These are phyloP conservation scores for Hymenotorrendiella dingleyae DNA, from an alignment of 2,329 filamentous ascomycete species.

Conservation along the genomic window DNA sequence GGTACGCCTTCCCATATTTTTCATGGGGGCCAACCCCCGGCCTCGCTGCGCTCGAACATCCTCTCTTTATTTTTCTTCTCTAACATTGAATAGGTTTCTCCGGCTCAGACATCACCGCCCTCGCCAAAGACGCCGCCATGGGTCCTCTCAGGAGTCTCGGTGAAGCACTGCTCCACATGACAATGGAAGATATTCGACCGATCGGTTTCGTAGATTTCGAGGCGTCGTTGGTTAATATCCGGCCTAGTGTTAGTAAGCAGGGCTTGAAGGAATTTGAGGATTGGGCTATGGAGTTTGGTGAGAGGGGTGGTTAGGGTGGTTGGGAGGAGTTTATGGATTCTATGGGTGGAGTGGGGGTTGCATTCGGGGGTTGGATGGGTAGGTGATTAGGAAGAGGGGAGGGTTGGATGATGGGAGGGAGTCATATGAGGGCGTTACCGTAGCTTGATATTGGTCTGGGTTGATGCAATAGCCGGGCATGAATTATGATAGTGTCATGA, in stretches of 20 bases:
- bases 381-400: background rate
- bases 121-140: conserved; percentile 98
- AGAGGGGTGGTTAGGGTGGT: conserved; percentile 66
- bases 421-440: background rate
- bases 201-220: conserved; percentile 81
- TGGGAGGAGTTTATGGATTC: too few species aligned
- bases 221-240: conserved; percentile 75
- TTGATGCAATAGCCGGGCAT: too few species aligned
- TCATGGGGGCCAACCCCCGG: too few species aligned
- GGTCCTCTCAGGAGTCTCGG: conserved; percentile 85
- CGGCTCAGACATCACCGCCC: conserved; percentile 90
- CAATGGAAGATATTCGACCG: conserved; percentile 87
- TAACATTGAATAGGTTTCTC: conserved; percentile 67
- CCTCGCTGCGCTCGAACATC: background rate
- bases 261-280: conserved; percentile 87
- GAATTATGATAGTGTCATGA: too few species aligned
- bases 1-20: conserved; percentile 17
- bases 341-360: too few species aligned
- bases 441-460: too few species aligned
- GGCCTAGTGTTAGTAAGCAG: conserved; percentile 81
- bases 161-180: conserved; percentile 82
- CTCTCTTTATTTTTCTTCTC: background rate
- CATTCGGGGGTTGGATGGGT: background rate
- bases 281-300: conserved; percentile 90
- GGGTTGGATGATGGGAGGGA: background rate